These are phyloP conservation scores for Pterula multifida DNA, from an alignment of 1,284 basidiomycete genomes.

Conservation along the genomic window DNA sequence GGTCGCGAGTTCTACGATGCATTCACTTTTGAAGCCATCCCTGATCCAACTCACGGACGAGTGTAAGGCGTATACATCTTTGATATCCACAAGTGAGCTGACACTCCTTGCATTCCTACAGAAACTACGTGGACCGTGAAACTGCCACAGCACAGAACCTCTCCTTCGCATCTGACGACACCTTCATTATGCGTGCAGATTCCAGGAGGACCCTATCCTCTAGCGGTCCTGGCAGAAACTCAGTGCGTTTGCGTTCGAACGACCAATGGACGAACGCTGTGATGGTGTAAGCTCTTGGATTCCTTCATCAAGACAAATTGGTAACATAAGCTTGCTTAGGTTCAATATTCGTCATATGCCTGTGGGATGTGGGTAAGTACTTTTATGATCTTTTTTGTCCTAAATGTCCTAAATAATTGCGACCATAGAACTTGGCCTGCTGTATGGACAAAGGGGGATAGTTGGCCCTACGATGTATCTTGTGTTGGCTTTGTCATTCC, in stretches of 20 bases:
- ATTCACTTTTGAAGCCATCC: slow-evolving; percentile 37
- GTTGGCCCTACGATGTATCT: slow-evolving; percentile 54
- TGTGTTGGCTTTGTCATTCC: neutral
- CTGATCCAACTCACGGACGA: slow-evolving; percentile 50
- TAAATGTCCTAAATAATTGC: slow-evolving; percentile 3
- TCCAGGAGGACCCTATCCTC: slow-evolving; percentile 29
- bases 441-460: slow-evolving; percentile 31
- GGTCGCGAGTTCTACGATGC: slow-evolving; percentile 37
- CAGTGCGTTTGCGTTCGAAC: slow-evolving; percentile 41
- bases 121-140: slow-evolving; percentile 37
- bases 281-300: slow-evolving; percentile 29
- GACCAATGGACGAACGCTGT: slow-evolving; percentile 41
- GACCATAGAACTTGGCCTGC: slow-evolving; percentile 40
- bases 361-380: slow-evolving; percentile 46
- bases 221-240: slow-evolving; percentile 42
- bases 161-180: slow-evolving; percentile 30
- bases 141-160: slow-evolving; percentile 35
- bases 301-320: too few relatives aligned
- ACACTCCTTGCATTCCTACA: slow-evolving; percentile 12
- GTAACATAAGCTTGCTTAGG: too few relatives aligned
- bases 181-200: slow-evolving; percentile 45
- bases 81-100: neutral
- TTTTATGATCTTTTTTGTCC: slow-evolving; percentile 1
- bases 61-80: slow-evolving; percentile 32
- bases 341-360: slow-evolving; percentile 46